Base-by-base conservation (phyloP, 768 basidiomycete genomes). In the Hypholoma fasciculare region DNA sequence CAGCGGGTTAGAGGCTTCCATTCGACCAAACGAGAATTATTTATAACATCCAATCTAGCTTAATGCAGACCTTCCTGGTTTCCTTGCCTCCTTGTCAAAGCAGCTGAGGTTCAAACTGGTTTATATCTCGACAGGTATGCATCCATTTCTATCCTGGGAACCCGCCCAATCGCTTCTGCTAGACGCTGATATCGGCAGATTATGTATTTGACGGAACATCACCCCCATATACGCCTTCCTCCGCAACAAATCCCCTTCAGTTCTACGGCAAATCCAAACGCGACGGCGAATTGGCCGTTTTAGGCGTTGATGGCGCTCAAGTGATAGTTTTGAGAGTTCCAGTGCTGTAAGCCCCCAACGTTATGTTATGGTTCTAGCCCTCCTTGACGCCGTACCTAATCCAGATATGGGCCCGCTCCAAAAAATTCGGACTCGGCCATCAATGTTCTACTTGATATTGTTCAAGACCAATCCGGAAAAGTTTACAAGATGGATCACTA, bases 191-290 rank as follows among this genome's bases (percentile, higher is more conserved):
- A 43, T 39, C 27, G 52, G 23, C 27, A 89, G 95, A 99, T 72
- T 98, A 98, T 73, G 94, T 99, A 14, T 98, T 98, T 67, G 93
- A 96, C 61, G 96, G 96, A 1, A 87, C 82, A n/a, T 86, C 88
- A 1, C 93, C 96, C 3, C 94, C 95, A 0, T 99, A 99, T 75
- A 79, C 82, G 6, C 89, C 93, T 0, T 78, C 79, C 7, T 85
- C 88, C 13, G 67, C 72, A 34, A 84, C 92, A 12, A 92, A 94
- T 67, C 96, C 96, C 0, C 74, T 98, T 37, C 91, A 99, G 54
- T 76, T 90, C 14, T 99, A 99, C 68, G 96, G 94, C 1, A 74
- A 81, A 64, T 89, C 90, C 3, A 99, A 99, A 72, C 81, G 87
- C 37, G 90, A 88, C 20, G 96, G 94, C 1, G 97, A 99, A 75